Percentiles rank a stretch among this genome's conserved stretches.
phyloP scores from a whole-genome alignment of 495 filamentous ascomycete genomes.

The Thozetella sp. region DNA sequence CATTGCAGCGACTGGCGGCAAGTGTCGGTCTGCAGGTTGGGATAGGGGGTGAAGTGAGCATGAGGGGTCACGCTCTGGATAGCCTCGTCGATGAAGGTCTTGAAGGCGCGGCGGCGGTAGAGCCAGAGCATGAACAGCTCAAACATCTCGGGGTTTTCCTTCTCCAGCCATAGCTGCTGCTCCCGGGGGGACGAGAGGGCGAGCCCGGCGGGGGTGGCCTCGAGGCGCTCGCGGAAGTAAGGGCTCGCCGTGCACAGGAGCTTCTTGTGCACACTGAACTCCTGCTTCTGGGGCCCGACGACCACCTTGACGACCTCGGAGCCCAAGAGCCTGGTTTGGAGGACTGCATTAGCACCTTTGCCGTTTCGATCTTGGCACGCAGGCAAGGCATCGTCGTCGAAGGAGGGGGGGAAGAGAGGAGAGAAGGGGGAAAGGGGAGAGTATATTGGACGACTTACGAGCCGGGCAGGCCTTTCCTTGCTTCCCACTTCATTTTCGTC shows the following conservation, averaged over 20 bases:
- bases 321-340: constrained; percentile 18
- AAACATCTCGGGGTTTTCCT: constrained; percentile 45
- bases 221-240: constrained; percentile 42
- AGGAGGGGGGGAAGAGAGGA: not conserved
- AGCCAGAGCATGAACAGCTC: constrained; percentile 49
- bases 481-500: constrained; percentile 21
- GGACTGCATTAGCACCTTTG: not conserved
- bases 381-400: not conserved
- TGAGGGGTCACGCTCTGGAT: constrained; percentile 20
- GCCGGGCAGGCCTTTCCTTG: constrained; percentile 9
- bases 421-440: not conserved
- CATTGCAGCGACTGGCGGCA: constrained; percentile 28
- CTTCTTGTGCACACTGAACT: constrained; percentile 40
- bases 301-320: constrained; percentile 37
- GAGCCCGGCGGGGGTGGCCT: constrained; percentile 17
- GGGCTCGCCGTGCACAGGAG: constrained; percentile 34
- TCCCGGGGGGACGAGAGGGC: constrained; percentile 5
- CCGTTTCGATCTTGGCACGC: not conserved
- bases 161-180: constrained; percentile 32
- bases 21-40: constrained; percentile 16
- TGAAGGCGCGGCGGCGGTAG: constrained; percentile 32
- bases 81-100: constrained; percentile 35
- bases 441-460: constrained; percentile 14
- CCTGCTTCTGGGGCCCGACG: constrained; percentile 38
- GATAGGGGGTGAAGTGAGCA: not conserved